Percentiles rank a stretch among this genome's conserved stretches.
Evolutionary conservation across 805 yeast genomes (phyloP).

Genomic region (Candida caryicola): DNA sequence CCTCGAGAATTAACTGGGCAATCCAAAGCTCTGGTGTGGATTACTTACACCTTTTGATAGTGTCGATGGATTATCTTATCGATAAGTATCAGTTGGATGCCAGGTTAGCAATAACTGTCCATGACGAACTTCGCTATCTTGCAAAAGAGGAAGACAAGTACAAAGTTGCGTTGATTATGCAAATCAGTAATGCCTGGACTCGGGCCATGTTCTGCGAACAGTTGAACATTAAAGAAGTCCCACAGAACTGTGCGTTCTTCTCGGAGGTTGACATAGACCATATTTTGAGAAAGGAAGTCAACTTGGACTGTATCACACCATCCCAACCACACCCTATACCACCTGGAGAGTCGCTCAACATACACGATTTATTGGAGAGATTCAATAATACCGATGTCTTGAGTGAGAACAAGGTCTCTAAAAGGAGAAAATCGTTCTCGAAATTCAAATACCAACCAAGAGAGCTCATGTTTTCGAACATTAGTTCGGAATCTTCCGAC

Average conservation of each 20-base stretch:
- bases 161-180: slow-evolving; percentile 77
- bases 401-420: slow-evolving; percentile 8
- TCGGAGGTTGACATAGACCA: slow-evolving; percentile 90
- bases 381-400: slow-evolving; percentile 17
- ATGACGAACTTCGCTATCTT: slow-evolving; percentile 87
- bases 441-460: slow-evolving; percentile 12
- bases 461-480: slow-evolving; percentile 12
- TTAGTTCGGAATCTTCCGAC: slow-evolving; percentile 16
- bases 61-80: slow-evolving; percentile 82
- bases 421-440: slow-evolving; percentile 4
- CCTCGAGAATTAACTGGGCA: slow-evolving; percentile 95
- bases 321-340: slow-evolving; percentile 65
- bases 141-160: slow-evolving; percentile 72
- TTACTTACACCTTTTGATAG: slow-evolving; percentile 78
- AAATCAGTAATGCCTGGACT: slow-evolving; percentile 91
- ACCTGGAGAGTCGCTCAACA: slow-evolving; percentile 76
- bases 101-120: slow-evolving; percentile 82
- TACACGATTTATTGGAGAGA: slow-evolving; percentile 48
- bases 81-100: slow-evolving; percentile 66
- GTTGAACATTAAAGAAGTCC: slow-evolving; percentile 82
- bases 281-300: slow-evolving; percentile 89
- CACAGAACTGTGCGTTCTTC: slow-evolving; percentile 94
- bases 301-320: slow-evolving; percentile 86
- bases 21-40: slow-evolving; percentile 98
- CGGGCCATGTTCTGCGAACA: slow-evolving; percentile 93